A percentile compares a stretch with the other conserved stretches of the same genome.
Evolutionary conservation across 2,329 filamentous ascomycete species (phyloP).

Genomic region (Curvularia sp.): DNA sequence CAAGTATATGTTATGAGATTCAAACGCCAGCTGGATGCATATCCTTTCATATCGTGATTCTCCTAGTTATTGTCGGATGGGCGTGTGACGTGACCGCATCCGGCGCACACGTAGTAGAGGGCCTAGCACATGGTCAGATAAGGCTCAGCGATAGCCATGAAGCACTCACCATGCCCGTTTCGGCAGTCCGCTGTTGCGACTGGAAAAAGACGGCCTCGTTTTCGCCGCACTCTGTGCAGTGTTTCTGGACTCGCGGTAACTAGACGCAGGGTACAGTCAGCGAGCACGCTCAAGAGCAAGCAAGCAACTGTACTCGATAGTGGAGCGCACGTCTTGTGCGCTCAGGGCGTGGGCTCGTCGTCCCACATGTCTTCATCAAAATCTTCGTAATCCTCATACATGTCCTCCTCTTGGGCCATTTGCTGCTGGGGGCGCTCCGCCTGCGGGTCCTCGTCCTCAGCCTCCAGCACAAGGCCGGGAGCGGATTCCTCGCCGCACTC

Average conservation of each 20-base stretch:
- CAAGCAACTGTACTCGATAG: constrained; percentile 42
- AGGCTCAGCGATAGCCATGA: not conserved
- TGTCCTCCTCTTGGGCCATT: constrained; percentile 16
- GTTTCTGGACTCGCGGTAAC: constrained; percentile 88
- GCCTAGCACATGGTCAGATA: constrained; percentile 47
- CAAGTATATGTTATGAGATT: constrained; percentile 29
- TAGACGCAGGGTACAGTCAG: constrained; percentile 58
- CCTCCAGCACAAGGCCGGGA: constrained; percentile 54
- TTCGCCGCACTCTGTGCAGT: constrained; percentile 83
- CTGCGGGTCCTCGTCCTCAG: constrained; percentile 47
- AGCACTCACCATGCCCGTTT: constrained; percentile 90
- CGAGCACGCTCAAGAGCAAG: constrained; percentile 48
- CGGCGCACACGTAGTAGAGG: constrained; percentile 78
- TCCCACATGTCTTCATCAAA: constrained; percentile 40
- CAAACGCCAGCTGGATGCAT: constrained; percentile 46
- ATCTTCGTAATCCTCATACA: constrained; percentile 30
- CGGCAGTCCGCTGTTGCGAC: constrained; percentile 93
- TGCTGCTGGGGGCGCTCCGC: constrained; percentile 30
- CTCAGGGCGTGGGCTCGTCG: constrained; percentile 42
- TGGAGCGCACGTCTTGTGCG: constrained; percentile 16
- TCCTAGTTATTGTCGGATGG: constrained; percentile 21
- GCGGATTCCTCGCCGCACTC: constrained; percentile 58
- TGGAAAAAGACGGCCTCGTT: constrained; percentile 98
- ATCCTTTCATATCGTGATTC: constrained; percentile 16
- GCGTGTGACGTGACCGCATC: constrained; percentile 85